Conservation (phyloP, 352 stramenopile species). For the Phytophthora idaei region DNA sequence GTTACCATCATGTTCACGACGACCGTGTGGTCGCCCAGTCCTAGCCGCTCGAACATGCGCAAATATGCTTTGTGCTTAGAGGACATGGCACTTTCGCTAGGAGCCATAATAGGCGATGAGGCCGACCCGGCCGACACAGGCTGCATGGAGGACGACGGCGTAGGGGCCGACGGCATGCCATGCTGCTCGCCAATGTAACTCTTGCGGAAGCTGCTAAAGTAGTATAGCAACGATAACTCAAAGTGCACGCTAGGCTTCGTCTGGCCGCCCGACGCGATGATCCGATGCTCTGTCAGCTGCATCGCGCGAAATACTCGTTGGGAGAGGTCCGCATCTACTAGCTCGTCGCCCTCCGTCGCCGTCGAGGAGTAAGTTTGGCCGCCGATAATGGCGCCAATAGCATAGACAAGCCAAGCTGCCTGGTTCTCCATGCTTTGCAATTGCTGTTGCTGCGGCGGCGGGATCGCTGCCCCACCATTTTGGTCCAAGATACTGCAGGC, state of each 20-base stretch:
- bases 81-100: slow-evolving; percentile 70
- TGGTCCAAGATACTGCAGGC: slow-evolving; percentile 81
- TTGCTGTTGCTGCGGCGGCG: slow-evolving; percentile 56
- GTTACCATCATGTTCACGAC: slow-evolving; percentile 99
- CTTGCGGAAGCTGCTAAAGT: slow-evolving; percentile 95
- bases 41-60: slow-evolving; percentile 98
- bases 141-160: slow-evolving; percentile 58
- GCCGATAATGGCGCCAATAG: slow-evolving; percentile 96
- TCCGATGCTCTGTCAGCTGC: slow-evolving; percentile 94
- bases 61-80: slow-evolving; percentile 96
- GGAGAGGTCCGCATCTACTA: slow-evolving; percentile 96
- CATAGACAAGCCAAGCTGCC: slow-evolving; percentile 97
- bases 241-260: slow-evolving; percentile 92
- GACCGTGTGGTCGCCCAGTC: slow-evolving; percentile 96
- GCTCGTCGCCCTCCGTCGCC: slow-evolving; percentile 93
- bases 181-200: slow-evolving; percentile 93
- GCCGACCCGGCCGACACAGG: slow-evolving; percentile 20
- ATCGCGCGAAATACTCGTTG: slow-evolving; percentile 96
- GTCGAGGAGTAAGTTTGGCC: slow-evolving; percentile 94
- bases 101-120: slow-evolving; percentile 87
- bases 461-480: slow-evolving; percentile 44
- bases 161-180: slow-evolving; percentile 80
- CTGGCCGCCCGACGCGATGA: slow-evolving; percentile 88
- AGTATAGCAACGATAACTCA: slow-evolving; percentile 96
- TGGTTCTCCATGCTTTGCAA: slow-evolving; percentile 93